Evolutionary conservation across 2,329 filamentous ascomycete species (phyloP).

Genomic region (Cladosporium oxysporum): DNA sequence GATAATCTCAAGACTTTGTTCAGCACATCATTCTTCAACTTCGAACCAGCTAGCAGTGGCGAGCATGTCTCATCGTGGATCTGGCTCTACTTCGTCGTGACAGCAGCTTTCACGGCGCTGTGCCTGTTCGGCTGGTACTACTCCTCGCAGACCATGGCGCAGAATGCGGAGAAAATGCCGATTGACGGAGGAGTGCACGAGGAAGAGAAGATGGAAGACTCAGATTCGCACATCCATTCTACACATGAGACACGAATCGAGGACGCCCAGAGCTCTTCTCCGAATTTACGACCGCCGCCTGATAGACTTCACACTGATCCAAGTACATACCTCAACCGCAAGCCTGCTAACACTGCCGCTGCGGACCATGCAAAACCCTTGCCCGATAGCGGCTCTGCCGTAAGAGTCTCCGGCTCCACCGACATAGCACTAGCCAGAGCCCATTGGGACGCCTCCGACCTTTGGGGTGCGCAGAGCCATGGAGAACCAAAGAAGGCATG

Average conservation of each 20-base stretch:
- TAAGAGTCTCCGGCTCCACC: no score
- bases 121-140: neutral
- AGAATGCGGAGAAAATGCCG: neutral
- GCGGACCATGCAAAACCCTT: neutral
- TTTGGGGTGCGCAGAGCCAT: neutral
- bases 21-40: neutral
- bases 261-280: neutral
- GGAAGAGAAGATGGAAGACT: neutral
- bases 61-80: slow-evolving; percentile 1
- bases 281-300: neutral
- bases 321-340: neutral
- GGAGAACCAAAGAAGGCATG: neutral
- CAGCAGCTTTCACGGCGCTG: neutral
- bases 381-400: neutral
- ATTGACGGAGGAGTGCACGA: neutral
- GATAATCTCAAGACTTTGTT: neutral
- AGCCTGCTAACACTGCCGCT: neutral
- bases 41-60: neutral
- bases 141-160: neutral
- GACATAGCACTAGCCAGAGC: neutral
- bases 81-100: slow-evolving; percentile 1
- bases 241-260: neutral
- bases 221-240: neutral
- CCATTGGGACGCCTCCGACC: neutral
- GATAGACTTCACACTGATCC: neutral